These are phyloP conservation scores for Martensiomyces pterosporus DNA, from an alignment of 192 early-diverging fungal genomes.

Conservation along the genomic window DNA sequence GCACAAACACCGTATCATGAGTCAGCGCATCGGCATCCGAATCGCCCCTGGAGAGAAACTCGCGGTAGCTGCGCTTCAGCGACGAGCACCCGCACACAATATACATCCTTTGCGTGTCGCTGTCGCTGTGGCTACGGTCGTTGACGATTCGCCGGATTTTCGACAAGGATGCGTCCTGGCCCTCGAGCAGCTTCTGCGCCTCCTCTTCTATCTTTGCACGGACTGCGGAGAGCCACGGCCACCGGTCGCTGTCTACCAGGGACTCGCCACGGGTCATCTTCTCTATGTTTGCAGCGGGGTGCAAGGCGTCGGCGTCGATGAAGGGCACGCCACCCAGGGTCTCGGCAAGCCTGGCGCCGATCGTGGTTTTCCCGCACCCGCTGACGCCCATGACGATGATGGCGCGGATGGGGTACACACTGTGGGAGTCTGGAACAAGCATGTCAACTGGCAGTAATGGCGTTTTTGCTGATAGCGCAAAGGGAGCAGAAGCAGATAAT, in stretches of 20 bases:
- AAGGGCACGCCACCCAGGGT: conserved; percentile 44
- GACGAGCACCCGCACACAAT: conserved; percentile 64
- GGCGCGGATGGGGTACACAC: conserved; percentile 45
- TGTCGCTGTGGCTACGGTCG: not conserved
- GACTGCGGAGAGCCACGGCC: conserved; percentile 58
- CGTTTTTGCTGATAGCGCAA: not conserved
- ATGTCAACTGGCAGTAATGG: conserved; percentile 4
- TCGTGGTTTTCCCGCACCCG: conserved; percentile 61
- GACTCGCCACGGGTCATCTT: conserved; percentile 63
- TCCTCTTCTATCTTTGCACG: conserved; percentile 36
- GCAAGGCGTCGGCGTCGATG: conserved; percentile 66
- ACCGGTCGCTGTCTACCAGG: conserved; percentile 62
- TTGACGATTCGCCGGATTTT: conserved; percentile 1
- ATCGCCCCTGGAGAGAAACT: conserved; percentile 49
- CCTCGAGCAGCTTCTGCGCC: conserved; percentile 15
- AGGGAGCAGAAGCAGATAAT: too few species aligned
- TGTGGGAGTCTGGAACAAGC: conserved; percentile 28
- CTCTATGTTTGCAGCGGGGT: conserved; percentile 53
- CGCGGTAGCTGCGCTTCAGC: conserved; percentile 60
- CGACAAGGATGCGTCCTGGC: not conserved
- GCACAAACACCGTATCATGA: conserved; percentile 53
- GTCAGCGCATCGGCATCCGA: conserved; percentile 15
- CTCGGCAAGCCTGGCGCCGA: conserved; percentile 38
- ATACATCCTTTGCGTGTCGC: conserved; percentile 10
- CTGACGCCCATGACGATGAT: conserved; percentile 62